Evolutionary conservation across 345 rosid genomes (phyloP).

Genomic region (Hypericum androsaemum): DNA sequence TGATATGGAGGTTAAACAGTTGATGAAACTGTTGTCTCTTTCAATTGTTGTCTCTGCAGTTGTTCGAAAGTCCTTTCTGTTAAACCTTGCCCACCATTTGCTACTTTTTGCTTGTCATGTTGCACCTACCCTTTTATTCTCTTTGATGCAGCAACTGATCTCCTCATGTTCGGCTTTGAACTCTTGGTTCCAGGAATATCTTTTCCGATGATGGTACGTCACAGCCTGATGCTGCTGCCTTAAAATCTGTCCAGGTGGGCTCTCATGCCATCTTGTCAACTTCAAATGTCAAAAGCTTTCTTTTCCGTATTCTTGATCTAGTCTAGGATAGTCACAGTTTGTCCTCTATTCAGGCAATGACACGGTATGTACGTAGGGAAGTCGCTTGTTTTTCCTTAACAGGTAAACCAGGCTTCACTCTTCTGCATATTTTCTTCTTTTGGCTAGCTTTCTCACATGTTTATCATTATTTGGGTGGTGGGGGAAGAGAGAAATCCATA

Average conservation of each 20-base stretch:
- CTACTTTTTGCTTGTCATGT: too few species aligned
- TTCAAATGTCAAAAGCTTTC: too few species aligned
- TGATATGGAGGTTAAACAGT: slow-evolving; percentile 64
- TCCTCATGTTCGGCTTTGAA: background rate
- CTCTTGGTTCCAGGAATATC: slow-evolving; percentile 52
- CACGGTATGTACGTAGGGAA: slow-evolving; percentile 81
- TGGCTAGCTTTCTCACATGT: too few species aligned
- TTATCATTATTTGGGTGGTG: too few species aligned
- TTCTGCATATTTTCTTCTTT: background rate
- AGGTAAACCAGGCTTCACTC: slow-evolving; percentile 27
- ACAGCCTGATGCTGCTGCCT: slow-evolving; percentile 48
- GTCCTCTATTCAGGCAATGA: slow-evolving; percentile 67
- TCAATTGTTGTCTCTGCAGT: background rate
- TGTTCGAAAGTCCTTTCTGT: too few species aligned
- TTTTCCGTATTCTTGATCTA: too few species aligned
- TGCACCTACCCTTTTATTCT: too few species aligned
- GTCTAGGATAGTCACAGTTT: slow-evolving; percentile 1
- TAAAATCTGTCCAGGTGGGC: slow-evolving; percentile 61
- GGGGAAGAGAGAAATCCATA: too few species aligned
- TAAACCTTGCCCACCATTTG: too few species aligned
- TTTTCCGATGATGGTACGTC: slow-evolving; percentile 76
- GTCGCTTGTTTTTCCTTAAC: slow-evolving; percentile 71
- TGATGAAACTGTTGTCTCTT: background rate
- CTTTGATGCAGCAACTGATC: background rate
- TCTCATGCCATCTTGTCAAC: background rate